Percentiles rank a stretch among this genome's conserved stretches.
These are phyloP conservation scores for Acacia melanoxylon DNA, from an alignment of 306 rosid species.

Conservation along the genomic window DNA sequence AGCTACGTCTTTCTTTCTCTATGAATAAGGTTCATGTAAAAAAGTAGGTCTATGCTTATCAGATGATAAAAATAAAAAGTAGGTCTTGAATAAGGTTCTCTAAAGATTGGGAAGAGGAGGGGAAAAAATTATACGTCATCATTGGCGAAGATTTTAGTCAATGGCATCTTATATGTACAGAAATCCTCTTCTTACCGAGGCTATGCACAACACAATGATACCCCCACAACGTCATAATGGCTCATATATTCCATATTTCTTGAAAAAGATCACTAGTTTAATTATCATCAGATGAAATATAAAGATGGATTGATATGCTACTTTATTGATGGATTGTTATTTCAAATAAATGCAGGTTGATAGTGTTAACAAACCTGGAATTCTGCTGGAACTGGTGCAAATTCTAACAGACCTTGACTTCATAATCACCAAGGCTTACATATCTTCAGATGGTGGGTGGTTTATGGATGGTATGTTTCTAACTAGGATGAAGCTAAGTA, in stretches of 20 bases:
- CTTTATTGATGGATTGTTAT: conserved; percentile 9
- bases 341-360: conserved; percentile 48
- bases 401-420: conserved; percentile 72
- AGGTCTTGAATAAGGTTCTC: neutral
- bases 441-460: conserved; percentile 88
- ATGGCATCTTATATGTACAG: neutral
- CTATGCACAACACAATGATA: conserved; percentile 10
- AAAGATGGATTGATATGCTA: neutral
- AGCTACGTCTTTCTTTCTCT: conserved; percentile 2
- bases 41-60: neutral
- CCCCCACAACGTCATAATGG: neutral
- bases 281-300: conserved; percentile 22
- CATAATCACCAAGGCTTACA: conserved; percentile 75
- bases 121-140: neutral
- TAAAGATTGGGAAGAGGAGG: neutral
- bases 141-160: neutral
- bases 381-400: conserved; percentile 81
- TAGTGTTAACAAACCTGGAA: conserved; percentile 81
- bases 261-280: neutral
- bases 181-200: conserved; percentile 2
- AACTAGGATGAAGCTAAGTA: conserved; percentile 10
- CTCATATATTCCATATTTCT: neutral
- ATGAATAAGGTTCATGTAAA: neutral
- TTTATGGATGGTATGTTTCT: conserved; percentile 76
- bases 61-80: neutral